Evolutionary conservation across 1,139 yeast species (phyloP), one percentile per base, ranked within the genome.

Genomic region (Sugiyamaella grinbergsii): DNA sequence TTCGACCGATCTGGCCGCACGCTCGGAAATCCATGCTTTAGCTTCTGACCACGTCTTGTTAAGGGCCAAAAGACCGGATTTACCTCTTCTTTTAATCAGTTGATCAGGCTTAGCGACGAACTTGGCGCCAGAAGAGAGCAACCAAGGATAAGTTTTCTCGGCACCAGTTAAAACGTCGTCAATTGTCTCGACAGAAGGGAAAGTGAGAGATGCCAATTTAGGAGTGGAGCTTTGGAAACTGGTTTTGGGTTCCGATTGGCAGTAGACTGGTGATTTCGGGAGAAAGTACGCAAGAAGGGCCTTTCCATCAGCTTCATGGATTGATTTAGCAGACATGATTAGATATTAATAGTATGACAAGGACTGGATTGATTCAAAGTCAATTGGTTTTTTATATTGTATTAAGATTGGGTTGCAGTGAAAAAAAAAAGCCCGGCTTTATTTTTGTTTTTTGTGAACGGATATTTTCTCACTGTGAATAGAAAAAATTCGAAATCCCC

Each of bases 71-170:
- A 73, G 68, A 8, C 77, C 77, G 7, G 73, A 63, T 66, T 73
- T 73, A 41, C 77, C 77, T 43, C 77, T 72, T 49, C 77, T 71
- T 69, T 73, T 73, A 65, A 73, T 74, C 54, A 73, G 66, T 62
- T 72, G 76, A 57, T 73, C 77, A 16, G 77, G 77, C 66, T 73
- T 73, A 43, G 76, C 77, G 23, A 73, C 77, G 49, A 73, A 71
- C 58, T 64, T 65, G 37, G 74, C 70, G 23, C 69, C 74, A 22
- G 65, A 54, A 45, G 63, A 59, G 6, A 63, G 60, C 47, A 73
- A 61, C 77, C 78, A 73, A 22, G 77, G 74, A 66, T 68, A 72
- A 34, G 66, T 62, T 51, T 58, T 46, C 60, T 73, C 77, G 45
- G 73, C 74, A 47, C 58, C 57, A 44, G 59, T 62, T 47, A 73